Percentiles rank a stretch among this genome's conserved stretches.
phyloP scores from a whole-genome alignment of 1,284 basidiomycete genomes.

The Moesziomyces globuligerus region DNA sequence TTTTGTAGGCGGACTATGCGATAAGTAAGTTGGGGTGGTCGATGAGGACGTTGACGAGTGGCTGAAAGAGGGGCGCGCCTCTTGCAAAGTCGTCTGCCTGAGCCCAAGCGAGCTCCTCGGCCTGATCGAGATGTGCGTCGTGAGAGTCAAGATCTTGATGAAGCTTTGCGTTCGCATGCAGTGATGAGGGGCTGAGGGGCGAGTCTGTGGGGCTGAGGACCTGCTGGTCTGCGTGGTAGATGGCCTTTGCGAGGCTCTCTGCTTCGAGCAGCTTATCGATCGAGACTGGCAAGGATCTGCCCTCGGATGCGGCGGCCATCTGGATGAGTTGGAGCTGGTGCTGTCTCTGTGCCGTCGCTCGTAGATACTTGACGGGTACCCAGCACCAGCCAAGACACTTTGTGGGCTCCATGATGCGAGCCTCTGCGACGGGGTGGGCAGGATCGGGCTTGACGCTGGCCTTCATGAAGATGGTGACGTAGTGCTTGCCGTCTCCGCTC shows the following conservation, averaged over 20 bases:
- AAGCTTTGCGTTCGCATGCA: no score
- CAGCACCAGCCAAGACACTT: constrained; percentile 65
- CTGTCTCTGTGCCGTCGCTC: constrained; percentile 25
- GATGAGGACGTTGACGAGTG: constrained; percentile 42
- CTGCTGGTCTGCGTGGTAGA: constrained; percentile 28
- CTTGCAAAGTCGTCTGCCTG: constrained; percentile 52
- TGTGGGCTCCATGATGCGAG: constrained; percentile 56
- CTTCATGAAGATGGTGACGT: constrained; percentile 65
- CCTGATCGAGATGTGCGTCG: no score
- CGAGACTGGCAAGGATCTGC: constrained; percentile 41
- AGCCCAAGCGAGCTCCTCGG: constrained; percentile 41
- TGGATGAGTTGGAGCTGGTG: constrained; percentile 35
- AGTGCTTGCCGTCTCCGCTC: constrained; percentile 52
- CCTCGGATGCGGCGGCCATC: constrained; percentile 22
- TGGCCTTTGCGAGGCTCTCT: constrained; percentile 37
- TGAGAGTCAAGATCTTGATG: no score
- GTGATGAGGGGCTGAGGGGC: constrained; percentile 1
- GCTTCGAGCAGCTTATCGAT: constrained; percentile 48
- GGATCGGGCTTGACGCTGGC: constrained; percentile 27
- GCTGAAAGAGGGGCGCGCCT: constrained; percentile 46
- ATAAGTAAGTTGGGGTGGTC: constrained; percentile 23
- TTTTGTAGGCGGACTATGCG: not conserved
- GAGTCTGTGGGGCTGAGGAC: constrained; percentile 5
- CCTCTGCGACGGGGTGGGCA: constrained; percentile 8
- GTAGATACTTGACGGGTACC: constrained; percentile 47